Percentiles rank a stretch among this genome's conserved stretches.
These are phyloP conservation scores for Pseudognaphalium luteoalbum DNA, from an alignment of 129 eudicot genomes.

Conservation along the genomic window DNA sequence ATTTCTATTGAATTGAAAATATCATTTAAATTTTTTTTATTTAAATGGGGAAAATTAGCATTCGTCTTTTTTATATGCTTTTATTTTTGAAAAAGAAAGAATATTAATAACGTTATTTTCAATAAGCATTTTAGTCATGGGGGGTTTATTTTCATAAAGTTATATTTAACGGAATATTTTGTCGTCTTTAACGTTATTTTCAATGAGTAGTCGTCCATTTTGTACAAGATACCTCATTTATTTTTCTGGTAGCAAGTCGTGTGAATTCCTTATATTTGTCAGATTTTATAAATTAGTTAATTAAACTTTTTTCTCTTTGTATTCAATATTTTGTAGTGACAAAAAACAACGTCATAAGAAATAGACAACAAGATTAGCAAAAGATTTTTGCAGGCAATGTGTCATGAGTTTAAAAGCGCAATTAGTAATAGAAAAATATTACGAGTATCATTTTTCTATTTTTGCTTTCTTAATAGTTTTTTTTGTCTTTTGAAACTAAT, in stretches of 20 bases:
- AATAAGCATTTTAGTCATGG: slow-evolving; percentile 7
- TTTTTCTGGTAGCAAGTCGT: not conserved
- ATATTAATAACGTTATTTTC: slow-evolving; percentile 16
- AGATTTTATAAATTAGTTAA: not conserved
- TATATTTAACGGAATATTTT: slow-evolving; percentile 25
- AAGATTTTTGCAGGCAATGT: too few species aligned
- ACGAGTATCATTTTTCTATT: too few species aligned
- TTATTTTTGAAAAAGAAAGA: slow-evolving; percentile 1
- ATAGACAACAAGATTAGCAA: too few species aligned
- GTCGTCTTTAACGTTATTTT: slow-evolving; percentile 25
- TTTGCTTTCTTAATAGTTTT: too few species aligned
- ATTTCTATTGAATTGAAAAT: not conserved
- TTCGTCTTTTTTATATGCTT: not conserved
- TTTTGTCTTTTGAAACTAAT: too few species aligned
- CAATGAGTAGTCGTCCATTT: not conserved
- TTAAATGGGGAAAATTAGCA: not conserved
- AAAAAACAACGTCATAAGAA: too few species aligned
- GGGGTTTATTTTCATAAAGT: slow-evolving; percentile 29
- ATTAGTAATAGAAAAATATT: too few species aligned
- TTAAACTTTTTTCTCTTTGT: not conserved
- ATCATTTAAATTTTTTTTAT: not conserved
- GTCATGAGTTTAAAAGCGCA: too few species aligned
- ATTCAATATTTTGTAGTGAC: not conserved
- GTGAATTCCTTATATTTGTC: not conserved
- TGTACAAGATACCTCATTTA: too few species aligned